These are phyloP conservation scores for Alternaria longipes DNA, from an alignment of 2,329 filamentous ascomycete species.

Conservation along the genomic window DNA sequence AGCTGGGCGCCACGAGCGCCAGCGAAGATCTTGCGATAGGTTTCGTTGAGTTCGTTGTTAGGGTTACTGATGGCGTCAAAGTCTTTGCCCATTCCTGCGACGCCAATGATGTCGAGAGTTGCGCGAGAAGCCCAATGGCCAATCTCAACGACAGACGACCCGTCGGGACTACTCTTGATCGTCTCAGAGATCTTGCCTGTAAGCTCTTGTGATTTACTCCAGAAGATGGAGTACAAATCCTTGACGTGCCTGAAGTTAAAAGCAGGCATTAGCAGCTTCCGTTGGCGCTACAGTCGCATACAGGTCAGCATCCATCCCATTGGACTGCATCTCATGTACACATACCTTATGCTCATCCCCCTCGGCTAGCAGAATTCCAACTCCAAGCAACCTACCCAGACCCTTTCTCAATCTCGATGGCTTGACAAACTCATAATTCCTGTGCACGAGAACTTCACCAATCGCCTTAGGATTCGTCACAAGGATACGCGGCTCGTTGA, in stretches of 20 bases:
- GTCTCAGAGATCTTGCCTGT: conserved; percentile 44
- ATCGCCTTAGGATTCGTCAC: conserved; percentile 59
- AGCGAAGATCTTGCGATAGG: conserved; percentile 62
- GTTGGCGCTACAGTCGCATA: conserved; percentile 48
- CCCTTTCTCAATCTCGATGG: conserved; percentile 58
- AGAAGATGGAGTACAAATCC: conserved; percentile 60
- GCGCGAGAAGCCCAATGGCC: conserved; percentile 60
- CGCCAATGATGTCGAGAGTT: conserved; percentile 67
- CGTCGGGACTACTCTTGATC: conserved; percentile 33
- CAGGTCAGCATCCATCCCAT: conserved; percentile 14
- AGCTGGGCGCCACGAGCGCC: conserved; percentile 61
- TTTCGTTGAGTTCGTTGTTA: conserved; percentile 61
- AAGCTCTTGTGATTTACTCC: conserved; percentile 58
- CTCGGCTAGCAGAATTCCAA: conserved; percentile 81
- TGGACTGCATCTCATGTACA: neutral
- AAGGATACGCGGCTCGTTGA: conserved; percentile 58
- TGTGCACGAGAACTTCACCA: conserved; percentile 60
- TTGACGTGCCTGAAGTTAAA: conserved; percentile 62
- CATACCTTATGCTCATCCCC: conserved; percentile 84
- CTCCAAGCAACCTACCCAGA: conserved; percentile 71
- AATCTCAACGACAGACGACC: conserved; percentile 54
- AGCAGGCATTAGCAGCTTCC: conserved; percentile 59
- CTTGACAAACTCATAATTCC: conserved; percentile 63
- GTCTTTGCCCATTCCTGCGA: conserved; percentile 65
- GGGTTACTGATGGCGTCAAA: conserved; percentile 63